These are phyloP conservation scores for Daldinia loculata DNA, from an alignment of 495 filamentous ascomycete species.

Conservation along the genomic window DNA sequence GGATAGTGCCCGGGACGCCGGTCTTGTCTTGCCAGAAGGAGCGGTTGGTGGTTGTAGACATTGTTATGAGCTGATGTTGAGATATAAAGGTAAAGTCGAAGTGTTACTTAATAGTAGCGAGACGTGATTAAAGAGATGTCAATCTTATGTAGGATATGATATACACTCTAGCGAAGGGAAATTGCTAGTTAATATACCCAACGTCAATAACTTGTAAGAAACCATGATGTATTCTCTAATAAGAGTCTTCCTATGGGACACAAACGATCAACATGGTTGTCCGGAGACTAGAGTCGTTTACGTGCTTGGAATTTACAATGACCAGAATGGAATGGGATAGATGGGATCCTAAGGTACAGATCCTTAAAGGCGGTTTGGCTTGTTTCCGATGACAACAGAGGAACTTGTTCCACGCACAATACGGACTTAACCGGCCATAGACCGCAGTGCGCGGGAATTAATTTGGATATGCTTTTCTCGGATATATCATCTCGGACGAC, in stretches of 20 bases:
- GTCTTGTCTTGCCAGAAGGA: slow-evolving; percentile 42
- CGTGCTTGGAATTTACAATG: too few relatives aligned
- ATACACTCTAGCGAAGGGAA: too few relatives aligned
- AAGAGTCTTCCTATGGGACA: too few relatives aligned
- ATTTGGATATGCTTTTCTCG: not conserved
- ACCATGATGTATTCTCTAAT: too few relatives aligned
- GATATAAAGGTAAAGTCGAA: not conserved
- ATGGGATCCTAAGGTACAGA: not conserved
- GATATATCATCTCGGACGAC: not conserved
- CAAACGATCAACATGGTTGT: too few relatives aligned
- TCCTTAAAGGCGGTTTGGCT: not conserved
- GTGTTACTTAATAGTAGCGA: too few relatives aligned
- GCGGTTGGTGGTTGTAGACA: slow-evolving; percentile 33
- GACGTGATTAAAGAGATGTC: too few relatives aligned
- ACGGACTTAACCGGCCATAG: not conserved
- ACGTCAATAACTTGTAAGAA: too few relatives aligned
- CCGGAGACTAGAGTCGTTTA: too few relatives aligned
- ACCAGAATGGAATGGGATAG: not conserved
- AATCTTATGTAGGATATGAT: too few relatives aligned
- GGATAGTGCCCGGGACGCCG: slow-evolving; percentile 39
- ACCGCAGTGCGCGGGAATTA: not conserved
- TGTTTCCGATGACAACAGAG: not conserved
- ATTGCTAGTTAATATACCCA: too few relatives aligned
- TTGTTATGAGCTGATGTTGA: not conserved
- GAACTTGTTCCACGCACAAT: not conserved